phyloP scores from a whole-genome alignment of 768 basidiomycete genomes.

The Pleurotus tuber-regium region DNA sequence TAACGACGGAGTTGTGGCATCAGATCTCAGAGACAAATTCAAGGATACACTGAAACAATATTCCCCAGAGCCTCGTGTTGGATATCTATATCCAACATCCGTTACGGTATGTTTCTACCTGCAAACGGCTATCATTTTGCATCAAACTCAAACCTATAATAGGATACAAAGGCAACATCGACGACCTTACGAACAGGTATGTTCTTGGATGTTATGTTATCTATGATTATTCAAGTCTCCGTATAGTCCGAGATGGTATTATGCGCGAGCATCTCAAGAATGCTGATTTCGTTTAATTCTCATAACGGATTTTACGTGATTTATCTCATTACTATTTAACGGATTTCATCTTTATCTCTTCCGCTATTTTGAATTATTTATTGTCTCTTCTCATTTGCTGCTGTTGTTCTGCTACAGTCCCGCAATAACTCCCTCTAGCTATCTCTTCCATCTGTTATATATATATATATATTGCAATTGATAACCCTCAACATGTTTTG shows the following conservation, averaged over 20 bases:
- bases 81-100: conserved; percentile 60
- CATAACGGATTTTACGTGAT: too few relatives aligned
- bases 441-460: too few relatives aligned
- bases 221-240: background rate
- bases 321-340: too few relatives aligned
- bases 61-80: conserved; percentile 47
- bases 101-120: conserved; percentile 45
- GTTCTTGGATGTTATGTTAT: conserved; percentile 14
- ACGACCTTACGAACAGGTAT: conserved; percentile 49
- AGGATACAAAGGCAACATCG: conserved; percentile 59
- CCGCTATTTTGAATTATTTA: too few relatives aligned
- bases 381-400: too few relatives aligned
- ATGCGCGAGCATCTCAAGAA: conserved; percentile 47
- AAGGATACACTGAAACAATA: conserved; percentile 49
- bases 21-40: conserved; percentile 43
- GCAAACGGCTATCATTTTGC: background rate
- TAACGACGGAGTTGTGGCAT: conserved; percentile 14
- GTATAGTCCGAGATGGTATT: conserved; percentile 51
- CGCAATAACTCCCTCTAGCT: too few relatives aligned
- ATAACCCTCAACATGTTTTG: too few relatives aligned
- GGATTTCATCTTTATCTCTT: too few relatives aligned
- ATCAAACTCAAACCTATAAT: background rate
- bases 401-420: too few relatives aligned
- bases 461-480: too few relatives aligned
- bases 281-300: conserved; percentile 40